These are phyloP conservation scores for Biscutella laevigata DNA, from an alignment of 441 rosid species.

Conservation along the genomic window DNA sequence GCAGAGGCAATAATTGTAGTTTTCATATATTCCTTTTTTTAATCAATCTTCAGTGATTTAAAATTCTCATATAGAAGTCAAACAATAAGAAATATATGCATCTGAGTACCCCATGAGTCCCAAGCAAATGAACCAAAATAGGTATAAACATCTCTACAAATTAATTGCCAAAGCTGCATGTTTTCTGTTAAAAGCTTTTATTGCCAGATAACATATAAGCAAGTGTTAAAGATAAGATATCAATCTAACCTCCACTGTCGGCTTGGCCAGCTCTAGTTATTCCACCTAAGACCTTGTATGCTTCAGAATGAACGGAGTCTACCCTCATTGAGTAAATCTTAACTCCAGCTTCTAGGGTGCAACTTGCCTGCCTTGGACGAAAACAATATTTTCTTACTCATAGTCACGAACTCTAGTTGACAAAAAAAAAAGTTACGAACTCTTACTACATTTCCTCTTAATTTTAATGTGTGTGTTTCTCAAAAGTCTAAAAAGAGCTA, in stretches of 20 bases:
- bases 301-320: conserved; percentile 87
- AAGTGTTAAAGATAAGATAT: conserved; percentile 9
- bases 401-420: not conserved
- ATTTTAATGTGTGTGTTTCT: no score
- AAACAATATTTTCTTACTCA: not conserved
- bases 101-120: not conserved
- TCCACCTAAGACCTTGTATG: conserved; percentile 89
- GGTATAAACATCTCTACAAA: not conserved
- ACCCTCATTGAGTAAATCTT: conserved; percentile 83
- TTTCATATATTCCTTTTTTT: not conserved
- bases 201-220: not conserved
- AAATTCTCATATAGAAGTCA: not conserved
- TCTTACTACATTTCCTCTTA: no score
- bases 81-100: not conserved
- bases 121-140: not conserved
- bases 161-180: not conserved
- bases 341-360: conserved; percentile 94
- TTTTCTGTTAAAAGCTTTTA: not conserved
- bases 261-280: conserved; percentile 75
- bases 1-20: not conserved
- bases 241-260: conserved; percentile 51
- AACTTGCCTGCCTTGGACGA: conserved; percentile 57
- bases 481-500: not conserved
- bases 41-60: not conserved
- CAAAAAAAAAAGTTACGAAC: no score